Conservation (phyloP, 345 rosid species). For the Pistacia vera region DNA sequence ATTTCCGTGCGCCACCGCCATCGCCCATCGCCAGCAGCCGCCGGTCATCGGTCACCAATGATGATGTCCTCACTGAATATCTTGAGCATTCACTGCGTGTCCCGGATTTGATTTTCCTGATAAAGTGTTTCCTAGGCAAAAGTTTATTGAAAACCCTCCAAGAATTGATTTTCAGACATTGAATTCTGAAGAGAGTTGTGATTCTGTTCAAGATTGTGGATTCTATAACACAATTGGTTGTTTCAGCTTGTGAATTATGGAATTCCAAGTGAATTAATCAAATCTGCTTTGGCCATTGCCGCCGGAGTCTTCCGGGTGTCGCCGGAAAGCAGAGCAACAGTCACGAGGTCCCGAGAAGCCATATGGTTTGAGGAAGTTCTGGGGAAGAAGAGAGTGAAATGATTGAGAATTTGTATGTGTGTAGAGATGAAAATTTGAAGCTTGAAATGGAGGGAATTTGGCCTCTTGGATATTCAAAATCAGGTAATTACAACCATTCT, state of each 20-base stretch:
- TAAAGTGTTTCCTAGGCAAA: conserved; percentile 74
- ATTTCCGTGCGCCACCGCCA: conserved; percentile 91
- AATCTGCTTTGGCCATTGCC: conserved; percentile 40
- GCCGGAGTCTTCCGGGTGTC: conserved; percentile 46
- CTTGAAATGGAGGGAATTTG: conserved; percentile 55
- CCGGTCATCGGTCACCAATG: conserved; percentile 75
- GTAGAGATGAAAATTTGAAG: conserved; percentile 42
- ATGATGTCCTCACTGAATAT: conserved; percentile 70
- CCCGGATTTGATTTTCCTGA: conserved; percentile 82
- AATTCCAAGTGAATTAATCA: conserved; percentile 40
- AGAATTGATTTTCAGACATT: conserved; percentile 53
- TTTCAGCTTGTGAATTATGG: conserved; percentile 76
- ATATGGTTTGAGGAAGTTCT: conserved; percentile 53
- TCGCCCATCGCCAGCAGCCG: conserved; percentile 78
- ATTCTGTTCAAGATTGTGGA: conserved; percentile 42
- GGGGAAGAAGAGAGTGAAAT: conserved; percentile 53
- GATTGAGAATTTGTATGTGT: conserved; percentile 71
- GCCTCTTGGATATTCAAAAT: conserved; percentile 59
- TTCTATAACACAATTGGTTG: conserved; percentile 67
- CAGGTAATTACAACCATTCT: conserved; percentile 44
- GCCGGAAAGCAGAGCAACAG: conserved; percentile 38
- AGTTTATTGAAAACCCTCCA: conserved; percentile 59
- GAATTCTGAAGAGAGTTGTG: conserved; percentile 22
- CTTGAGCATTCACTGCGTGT: conserved; percentile 74
- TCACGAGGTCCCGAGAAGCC: conserved; percentile 49